phyloP scores from a whole-genome alignment of 2,329 filamentous ascomycete species.

The Sclerotinia subarctica region DNA sequence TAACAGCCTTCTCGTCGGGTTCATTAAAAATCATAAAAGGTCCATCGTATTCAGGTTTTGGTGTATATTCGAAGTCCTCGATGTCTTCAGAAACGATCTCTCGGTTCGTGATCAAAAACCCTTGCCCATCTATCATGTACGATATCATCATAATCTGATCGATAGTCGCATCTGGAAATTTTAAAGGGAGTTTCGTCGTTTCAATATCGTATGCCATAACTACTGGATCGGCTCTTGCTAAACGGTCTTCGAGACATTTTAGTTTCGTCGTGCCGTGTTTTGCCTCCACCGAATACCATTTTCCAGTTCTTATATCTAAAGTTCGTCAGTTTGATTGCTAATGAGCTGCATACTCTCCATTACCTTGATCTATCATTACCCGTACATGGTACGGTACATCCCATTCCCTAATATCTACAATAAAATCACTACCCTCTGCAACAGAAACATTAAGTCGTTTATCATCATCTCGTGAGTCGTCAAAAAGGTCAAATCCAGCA shows the following conservation, averaged over 20 bases:
- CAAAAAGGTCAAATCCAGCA: slow-evolving; percentile 91
- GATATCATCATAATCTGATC: slow-evolving; percentile 99
- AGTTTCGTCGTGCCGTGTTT: slow-evolving; percentile 88
- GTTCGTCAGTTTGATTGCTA: slow-evolving; percentile 25
- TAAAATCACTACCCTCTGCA: slow-evolving; percentile 90
- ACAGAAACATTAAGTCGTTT: slow-evolving; percentile 71
- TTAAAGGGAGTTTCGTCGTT: slow-evolving; percentile 90
- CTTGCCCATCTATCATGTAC: slow-evolving; percentile 99
- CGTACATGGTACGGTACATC: slow-evolving; percentile 99
- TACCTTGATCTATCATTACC: slow-evolving; percentile 93
- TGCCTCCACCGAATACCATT: slow-evolving; percentile 94
- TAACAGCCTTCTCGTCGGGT: slow-evolving; percentile 79
- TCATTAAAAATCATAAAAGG: slow-evolving; percentile 99
- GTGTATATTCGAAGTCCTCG: slow-evolving; percentile 95
- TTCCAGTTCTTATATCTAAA: slow-evolving; percentile 87
- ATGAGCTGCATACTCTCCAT: slow-evolving; percentile 26
- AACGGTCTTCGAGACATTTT: slow-evolving; percentile 77
- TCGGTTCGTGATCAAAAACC: slow-evolving; percentile 95
- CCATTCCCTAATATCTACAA: slow-evolving; percentile 98
- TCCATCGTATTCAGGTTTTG: slow-evolving; percentile 91
- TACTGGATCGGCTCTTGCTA: slow-evolving; percentile 91
- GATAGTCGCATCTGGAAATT: slow-evolving; percentile 91
- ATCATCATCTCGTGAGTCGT: slow-evolving; percentile 78
- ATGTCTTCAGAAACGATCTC: slow-evolving; percentile 98
- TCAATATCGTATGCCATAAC: slow-evolving; percentile 99